phyloP scores from a whole-genome alignment of 495 filamentous ascomycete species.

The Penicillium egyptiacum region DNA sequence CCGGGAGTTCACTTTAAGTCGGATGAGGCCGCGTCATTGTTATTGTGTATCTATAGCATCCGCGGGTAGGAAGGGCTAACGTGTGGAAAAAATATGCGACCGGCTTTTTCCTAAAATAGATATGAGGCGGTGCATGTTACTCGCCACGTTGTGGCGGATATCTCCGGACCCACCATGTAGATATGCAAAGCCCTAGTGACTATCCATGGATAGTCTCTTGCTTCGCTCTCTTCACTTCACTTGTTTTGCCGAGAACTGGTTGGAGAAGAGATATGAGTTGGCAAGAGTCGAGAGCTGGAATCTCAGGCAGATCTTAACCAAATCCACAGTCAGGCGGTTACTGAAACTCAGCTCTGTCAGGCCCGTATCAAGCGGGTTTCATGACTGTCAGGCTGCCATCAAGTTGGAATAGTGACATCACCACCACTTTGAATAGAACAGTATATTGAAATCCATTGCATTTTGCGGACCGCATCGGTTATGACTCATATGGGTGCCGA shows the following conservation, averaged over 20 bases:
- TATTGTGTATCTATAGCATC: not conserved
- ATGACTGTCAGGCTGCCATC: not conserved
- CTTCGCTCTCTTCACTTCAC: not conserved
- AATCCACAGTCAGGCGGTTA: not conserved
- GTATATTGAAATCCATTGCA: not conserved
- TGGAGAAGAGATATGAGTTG: conserved; percentile 3
- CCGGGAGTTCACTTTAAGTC: conserved; percentile 4
- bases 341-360: conserved; percentile 7
- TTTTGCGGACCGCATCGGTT: not conserved
- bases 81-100: conserved; percentile 1
- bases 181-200: not conserved
- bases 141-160: conserved; percentile 14
- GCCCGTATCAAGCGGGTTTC: not conserved
- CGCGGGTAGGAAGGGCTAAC: not conserved
- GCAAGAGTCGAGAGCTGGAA: not conserved
- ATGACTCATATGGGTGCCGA: conserved; percentile 20
- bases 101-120: conserved; percentile 12
- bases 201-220: not conserved
- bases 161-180: conserved; percentile 8
- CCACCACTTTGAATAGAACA: not conserved
- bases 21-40: not conserved
- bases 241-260: not conserved
- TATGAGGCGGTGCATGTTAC: conserved; percentile 5
- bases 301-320: not conserved
- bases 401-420: not conserved